Percentiles rank a stretch among this genome's conserved stretches.
These are phyloP conservation scores for Aspergillus taichungensis DNA, from an alignment of 495 filamentous ascomycete genomes.

Conservation along the genomic window DNA sequence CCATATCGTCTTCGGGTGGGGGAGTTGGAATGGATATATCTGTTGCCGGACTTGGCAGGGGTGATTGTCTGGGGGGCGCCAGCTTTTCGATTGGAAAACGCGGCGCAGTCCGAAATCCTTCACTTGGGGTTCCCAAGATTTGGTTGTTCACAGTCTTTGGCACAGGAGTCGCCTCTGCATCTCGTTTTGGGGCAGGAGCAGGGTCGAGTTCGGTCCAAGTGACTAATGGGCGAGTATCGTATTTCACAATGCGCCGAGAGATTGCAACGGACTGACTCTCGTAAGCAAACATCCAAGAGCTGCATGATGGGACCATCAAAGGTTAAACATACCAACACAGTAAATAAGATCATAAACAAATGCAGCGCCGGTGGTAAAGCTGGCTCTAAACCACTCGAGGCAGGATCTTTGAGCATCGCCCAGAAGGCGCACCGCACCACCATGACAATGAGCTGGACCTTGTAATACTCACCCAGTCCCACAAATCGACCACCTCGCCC, in stretches of 20 bases:
- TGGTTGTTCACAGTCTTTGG: conserved; percentile 6
- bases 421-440: conserved; percentile 47
- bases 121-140: conserved; percentile 12
- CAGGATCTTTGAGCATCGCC: conserved; percentile 39
- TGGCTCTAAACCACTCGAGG: conserved; percentile 33
- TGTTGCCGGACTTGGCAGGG: conserved; percentile 8
- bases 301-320: too few relatives aligned
- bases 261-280: conserved; percentile 25
- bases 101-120: conserved; percentile 12
- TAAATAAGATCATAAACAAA: conserved; percentile 45
- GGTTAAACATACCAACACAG: conserved; percentile 41
- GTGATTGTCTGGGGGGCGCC: conserved; percentile 13
- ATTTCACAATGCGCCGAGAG: conserved; percentile 43
- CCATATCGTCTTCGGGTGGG: conserved; percentile 55
- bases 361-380: conserved; percentile 43
- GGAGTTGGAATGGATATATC: conserved; percentile 26
- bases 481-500: conserved; percentile 54
- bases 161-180: conserved; percentile 17
- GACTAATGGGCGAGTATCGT: conserved; percentile 47
- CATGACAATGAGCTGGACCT: conserved; percentile 54
- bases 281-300: background rate
- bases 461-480: conserved; percentile 61
- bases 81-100: conserved; percentile 36
- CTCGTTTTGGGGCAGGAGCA: conserved; percentile 21
- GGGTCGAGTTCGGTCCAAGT: conserved; percentile 38